Percentiles rank a stretch among this genome's conserved stretches.
These are phyloP conservation scores for Pseudogymnoascus sp. DNA, from an alignment of 2,329 filamentous ascomycete species.

Conservation along the genomic window DNA sequence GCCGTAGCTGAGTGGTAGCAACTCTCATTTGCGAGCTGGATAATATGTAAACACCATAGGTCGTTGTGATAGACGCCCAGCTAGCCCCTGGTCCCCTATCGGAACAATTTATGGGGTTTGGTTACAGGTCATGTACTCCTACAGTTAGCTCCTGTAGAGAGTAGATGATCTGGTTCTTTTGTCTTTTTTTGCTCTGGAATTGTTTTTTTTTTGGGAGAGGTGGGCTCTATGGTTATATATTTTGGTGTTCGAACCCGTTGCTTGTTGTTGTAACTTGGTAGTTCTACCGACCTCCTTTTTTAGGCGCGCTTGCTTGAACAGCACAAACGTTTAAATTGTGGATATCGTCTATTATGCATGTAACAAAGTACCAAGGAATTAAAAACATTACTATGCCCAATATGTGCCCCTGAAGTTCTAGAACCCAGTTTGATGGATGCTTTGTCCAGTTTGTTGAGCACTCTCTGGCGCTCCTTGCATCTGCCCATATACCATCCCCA, in stretches of 20 bases:
- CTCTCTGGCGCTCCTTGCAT: conserved; percentile 3
- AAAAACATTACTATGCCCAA: not conserved
- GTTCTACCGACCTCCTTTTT: not conserved
- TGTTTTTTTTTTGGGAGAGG: not conserved
- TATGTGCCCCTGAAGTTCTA: not conserved
- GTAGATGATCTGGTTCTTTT: not conserved
- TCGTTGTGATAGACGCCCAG: not conserved
- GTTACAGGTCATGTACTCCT: not conserved
- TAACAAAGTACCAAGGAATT: not conserved
- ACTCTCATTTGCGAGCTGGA: not conserved
- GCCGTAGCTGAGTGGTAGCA: not conserved
- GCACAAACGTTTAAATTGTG: not conserved
- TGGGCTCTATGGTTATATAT: not conserved
- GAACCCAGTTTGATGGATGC: not conserved
- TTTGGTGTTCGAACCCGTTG: not conserved
- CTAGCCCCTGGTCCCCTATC: not conserved
- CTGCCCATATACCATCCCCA: conserved; percentile 3
- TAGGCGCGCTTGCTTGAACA: not conserved
- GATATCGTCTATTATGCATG: conserved; percentile 3
- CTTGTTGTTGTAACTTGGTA: not conserved
- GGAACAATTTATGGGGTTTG: not conserved
- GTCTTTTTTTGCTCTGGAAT: not conserved
- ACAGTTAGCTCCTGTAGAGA: not conserved
- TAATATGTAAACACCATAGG: not conserved
- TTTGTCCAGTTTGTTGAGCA: conserved; percentile 2